Evolutionary conservation across 257 asterid genomes (phyloP).

Genomic region (Scutellaria minor): DNA sequence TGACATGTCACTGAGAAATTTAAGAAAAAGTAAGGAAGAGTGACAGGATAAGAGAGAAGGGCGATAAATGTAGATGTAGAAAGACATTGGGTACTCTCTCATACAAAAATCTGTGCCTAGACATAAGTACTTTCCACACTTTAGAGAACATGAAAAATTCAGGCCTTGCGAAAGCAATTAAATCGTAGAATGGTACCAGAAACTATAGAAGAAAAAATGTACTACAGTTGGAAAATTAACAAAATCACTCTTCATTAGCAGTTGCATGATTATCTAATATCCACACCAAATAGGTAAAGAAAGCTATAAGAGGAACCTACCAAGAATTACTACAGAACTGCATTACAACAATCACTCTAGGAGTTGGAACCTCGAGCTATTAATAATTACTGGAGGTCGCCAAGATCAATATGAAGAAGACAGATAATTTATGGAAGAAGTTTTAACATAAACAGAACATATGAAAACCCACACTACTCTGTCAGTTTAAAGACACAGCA

Average conservation of each 20-base stretch:
- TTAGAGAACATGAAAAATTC: neutral
- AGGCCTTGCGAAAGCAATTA: slow-evolving; percentile 17
- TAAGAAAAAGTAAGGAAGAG: neutral
- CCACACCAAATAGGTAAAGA: slow-evolving; percentile 17
- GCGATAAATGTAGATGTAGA: neutral
- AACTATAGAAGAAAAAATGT: neutral
- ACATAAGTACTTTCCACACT: neutral
- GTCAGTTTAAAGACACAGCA: neutral
- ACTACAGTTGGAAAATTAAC: neutral
- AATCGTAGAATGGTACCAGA: neutral
- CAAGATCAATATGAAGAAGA: slow-evolving; percentile 10
- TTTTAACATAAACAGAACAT: slow-evolving; percentile 10
- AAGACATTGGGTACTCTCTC: neutral
- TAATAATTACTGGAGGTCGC: neutral
- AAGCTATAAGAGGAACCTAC: neutral
- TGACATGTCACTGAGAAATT: neutral
- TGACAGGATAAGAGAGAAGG: neutral
- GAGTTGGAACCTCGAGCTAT: slow-evolving; percentile 4
- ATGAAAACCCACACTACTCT: neutral
- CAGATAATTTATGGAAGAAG: neutral
- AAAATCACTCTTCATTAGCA: neutral
- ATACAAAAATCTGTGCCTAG: neutral
- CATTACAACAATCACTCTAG: neutral
- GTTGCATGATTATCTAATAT: slow-evolving; percentile 2
- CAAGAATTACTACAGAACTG: neutral